These are phyloP conservation scores for Mucor racemosus DNA, from an alignment of 371 early-diverging fungal genomes.

Conservation along the genomic window DNA sequence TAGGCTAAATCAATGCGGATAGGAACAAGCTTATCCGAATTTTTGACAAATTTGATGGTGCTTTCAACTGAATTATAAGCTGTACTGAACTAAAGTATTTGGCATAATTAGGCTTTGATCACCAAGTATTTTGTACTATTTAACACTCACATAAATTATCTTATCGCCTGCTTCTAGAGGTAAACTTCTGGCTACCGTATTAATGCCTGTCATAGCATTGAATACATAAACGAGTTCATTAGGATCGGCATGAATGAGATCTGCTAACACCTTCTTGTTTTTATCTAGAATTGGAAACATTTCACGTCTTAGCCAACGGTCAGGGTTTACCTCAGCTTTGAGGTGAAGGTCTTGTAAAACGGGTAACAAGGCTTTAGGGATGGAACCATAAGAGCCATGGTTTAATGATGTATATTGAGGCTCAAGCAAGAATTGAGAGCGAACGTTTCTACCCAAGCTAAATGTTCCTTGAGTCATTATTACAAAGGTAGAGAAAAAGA, in stretches of 20 bases:
- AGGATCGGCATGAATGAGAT: slow-evolving; percentile 39
- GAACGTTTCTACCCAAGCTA: slow-evolving; percentile 45
- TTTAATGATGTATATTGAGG: slow-evolving; percentile 45
- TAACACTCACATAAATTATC: slow-evolving; percentile 29
- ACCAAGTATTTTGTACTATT: neutral
- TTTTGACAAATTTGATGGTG: slow-evolving; percentile 39
- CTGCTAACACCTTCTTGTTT: slow-evolving; percentile 15
- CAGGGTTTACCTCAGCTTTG: slow-evolving; percentile 23
- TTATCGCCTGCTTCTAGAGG: slow-evolving; percentile 50
- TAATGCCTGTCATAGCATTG: slow-evolving; percentile 50
- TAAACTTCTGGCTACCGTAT: slow-evolving; percentile 47
- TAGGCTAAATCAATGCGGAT: slow-evolving; percentile 38
- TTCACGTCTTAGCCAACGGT: slow-evolving; percentile 27
- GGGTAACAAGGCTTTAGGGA: slow-evolving; percentile 20
- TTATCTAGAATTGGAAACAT: slow-evolving; percentile 9
- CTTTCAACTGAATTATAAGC: slow-evolving; percentile 54
- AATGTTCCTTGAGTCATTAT: neutral
- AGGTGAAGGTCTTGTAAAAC: slow-evolving; percentile 19
- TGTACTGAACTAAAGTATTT: slow-evolving; percentile 40
- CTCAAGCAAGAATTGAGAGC: slow-evolving; percentile 48
- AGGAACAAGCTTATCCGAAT: slow-evolving; percentile 34
- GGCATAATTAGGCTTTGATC: too few species aligned
- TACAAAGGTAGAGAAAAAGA: neutral
- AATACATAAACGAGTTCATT: slow-evolving; percentile 45
- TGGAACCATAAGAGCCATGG: slow-evolving; percentile 50